A percentile compares a stretch with the other conserved stretches of the same genome.
Conservation (phyloP, 1,284 basidiomycete species). For the Marasmius oreades region DNA sequence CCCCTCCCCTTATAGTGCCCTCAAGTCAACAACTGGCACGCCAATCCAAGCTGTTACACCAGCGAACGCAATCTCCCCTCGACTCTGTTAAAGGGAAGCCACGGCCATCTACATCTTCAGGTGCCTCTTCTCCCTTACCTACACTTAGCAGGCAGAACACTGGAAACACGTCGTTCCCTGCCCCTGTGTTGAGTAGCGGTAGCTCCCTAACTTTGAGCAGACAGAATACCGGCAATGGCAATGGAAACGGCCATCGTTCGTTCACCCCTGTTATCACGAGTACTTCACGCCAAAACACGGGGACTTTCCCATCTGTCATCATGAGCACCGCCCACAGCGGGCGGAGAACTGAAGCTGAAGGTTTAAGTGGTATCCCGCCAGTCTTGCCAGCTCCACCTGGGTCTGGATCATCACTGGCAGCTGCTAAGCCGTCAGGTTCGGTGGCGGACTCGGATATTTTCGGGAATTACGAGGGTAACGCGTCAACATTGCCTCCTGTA, state of each 20-base stretch:
- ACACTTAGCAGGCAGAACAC: background rate
- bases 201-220: background rate
- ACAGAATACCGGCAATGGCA: background rate
- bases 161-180: background rate
- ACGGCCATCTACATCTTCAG: background rate
- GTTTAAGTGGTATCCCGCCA: background rate
- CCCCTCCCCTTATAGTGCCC: background rate
- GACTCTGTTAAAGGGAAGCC: background rate
- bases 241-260: background rate
- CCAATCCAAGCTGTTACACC: background rate
- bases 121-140: background rate
- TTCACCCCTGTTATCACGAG: background rate
- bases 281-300: background rate
- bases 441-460: background rate
- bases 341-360: background rate
- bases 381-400: background rate
- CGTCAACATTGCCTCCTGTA: background rate
- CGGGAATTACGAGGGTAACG: background rate
- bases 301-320: background rate
- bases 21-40: background rate
- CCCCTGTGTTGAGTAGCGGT: background rate
- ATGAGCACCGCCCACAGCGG: background rate
- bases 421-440: background rate
- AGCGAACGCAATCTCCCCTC: background rate
- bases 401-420: background rate